Conservation (phyloP, 106 monocot genomes). For the Allium cepa region DNA sequence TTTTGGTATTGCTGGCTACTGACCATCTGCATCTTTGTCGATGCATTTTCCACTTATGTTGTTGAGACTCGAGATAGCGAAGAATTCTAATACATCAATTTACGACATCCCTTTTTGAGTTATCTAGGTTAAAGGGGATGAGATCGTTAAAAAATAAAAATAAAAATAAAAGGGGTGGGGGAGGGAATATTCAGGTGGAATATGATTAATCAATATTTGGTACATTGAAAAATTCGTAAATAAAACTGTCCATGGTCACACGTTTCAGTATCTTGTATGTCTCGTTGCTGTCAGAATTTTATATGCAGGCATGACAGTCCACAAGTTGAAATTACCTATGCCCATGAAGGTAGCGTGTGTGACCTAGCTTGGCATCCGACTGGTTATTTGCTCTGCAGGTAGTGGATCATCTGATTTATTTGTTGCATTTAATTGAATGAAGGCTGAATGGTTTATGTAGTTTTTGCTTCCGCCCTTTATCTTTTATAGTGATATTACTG, state of each 20-base stretch:
- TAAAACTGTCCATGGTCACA: not conserved
- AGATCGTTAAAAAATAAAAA: no score
- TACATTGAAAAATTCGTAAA: not conserved
- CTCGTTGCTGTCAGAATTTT: not conserved
- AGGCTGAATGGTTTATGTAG: no score
- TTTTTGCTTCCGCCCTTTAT: not conserved
- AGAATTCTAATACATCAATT: no score
- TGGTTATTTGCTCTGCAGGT: conserved; percentile 99
- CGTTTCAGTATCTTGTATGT: not conserved
- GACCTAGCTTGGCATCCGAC: conserved; percentile 99
- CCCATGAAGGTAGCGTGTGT: conserved; percentile 93
- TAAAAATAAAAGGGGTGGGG: not conserved
- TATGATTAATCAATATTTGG: not conserved
- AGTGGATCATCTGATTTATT: not conserved
- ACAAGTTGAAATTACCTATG: conserved; percentile 74
- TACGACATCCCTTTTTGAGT: no score
- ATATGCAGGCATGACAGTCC: conserved; percentile 83
- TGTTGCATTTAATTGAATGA: no score
- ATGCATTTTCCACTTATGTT: no score
- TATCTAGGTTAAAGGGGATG: no score
- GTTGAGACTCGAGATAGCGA: no score
- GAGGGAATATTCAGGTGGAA: not conserved
- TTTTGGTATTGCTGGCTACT: no score
- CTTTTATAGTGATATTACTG: not conserved
- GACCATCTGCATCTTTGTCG: no score